Base-by-base conservation (phyloP, 1,139 yeast genomes). In the Saccharomycopsis hybrid region DNA sequence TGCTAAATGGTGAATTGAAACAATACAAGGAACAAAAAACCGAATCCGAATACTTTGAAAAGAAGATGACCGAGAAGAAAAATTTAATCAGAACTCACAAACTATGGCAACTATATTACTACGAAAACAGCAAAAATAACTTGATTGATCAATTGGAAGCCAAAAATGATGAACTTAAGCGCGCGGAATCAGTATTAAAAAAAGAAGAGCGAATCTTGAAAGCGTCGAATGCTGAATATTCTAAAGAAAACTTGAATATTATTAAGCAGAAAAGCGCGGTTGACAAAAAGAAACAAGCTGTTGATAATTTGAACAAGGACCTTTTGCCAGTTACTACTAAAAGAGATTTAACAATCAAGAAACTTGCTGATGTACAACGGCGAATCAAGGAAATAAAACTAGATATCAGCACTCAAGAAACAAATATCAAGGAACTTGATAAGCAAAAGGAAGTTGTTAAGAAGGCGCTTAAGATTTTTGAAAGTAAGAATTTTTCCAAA, bases 1-100 rank as follows among this genome's bases (percentile, higher is more conserved):
- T 85, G 41, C 72, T 85, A 48, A 82, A 78, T 59, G 78, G 84
- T 31, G 97, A 90, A 62, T 75, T 88, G 46, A 85, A 78, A 61
- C 90, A 85, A 57, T 87, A 87, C 60, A 80, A 79, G 57, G 90
- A 80, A 54, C 96, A 89, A 62, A 73, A 83, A 59, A 71, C 69
- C 5, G 95, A 87, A 62, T 87, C 85, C 48, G 85, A 82, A 54
- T 70, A 73, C 50, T 89, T 82, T 61, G 85, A 82, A 57, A 65
- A 69, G 40, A 81, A 78, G 58, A 62, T 81, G 9, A 67, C 66
- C 3, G 80, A 78, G 55, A 78, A 72, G 49, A 69, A 66, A 7
- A 69, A 74, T 9, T 64, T 80, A 9, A 71, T 77, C 33, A 70
- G 73, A 39, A 65, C 71, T 28, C 76, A 75, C 33, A 74, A 81